Evolutionary conservation across 257 asterid species (phyloP), one percentile per base, ranked within the genome.

Genomic region (Rauvolfia tetraphylla): DNA sequence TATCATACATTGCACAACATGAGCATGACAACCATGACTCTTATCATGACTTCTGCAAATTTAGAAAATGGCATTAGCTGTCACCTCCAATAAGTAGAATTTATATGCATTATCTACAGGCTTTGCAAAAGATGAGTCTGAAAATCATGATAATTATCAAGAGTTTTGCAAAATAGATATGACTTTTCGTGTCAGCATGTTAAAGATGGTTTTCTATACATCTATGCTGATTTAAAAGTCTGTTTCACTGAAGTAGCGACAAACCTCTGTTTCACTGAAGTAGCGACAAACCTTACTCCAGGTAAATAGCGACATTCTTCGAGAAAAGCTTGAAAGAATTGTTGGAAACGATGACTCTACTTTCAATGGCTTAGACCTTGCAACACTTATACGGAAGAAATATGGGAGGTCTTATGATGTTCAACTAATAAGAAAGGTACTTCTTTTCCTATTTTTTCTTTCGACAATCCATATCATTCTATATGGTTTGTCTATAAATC

Each of bases 331-430:
- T 54, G 99, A 95, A 82, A 90, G 83, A 76, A 89, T 90, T 25
- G 89, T 91, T 79, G 96, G 99, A 77, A 73, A 69, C 56, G 98
- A 95, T 81, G 99, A 95, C 83, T 89, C 98, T 38, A 75, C 88
- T 72, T 95, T 95, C 86, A 95, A 93, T 67, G 99, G 98, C 61
- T 85, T 88, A 44, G 99, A 95, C 79, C 92, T 95, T 53, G 99
- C 99, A 53, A 91, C 96, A 74, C 93, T 95, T 51, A 95, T 95
- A 78, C 83, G 99, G 81, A 95, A 95, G 77, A 95, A 87, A 82
- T 95, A 86, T 72, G 99, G 99, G 73, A 88, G 92, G 78, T 95
- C 99, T 58, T 95, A 95, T 75, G 99, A 95, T 83, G 98, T 95
- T 82, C 98, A 88, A 79, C 79, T 95, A 62, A 95, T 95, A 84